phyloP scores from a whole-genome alignment of 305 asterid genomes.

The Fraxinus sp. region DNA sequence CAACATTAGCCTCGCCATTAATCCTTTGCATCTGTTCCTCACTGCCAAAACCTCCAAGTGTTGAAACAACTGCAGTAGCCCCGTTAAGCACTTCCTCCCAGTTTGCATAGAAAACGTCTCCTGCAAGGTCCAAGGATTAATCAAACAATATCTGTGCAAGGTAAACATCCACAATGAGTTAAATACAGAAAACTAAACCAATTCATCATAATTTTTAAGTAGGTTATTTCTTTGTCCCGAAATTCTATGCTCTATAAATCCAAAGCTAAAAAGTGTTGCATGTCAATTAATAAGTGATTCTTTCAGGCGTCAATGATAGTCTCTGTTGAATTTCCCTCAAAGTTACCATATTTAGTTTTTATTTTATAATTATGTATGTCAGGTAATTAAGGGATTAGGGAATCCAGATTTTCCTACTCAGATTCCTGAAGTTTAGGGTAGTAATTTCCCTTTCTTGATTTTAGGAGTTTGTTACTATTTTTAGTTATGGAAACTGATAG shows the following conservation, averaged over 20 bases:
- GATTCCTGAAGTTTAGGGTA: too few relatives aligned
- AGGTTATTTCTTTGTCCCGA: neutral
- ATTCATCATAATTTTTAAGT: neutral
- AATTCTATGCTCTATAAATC: neutral
- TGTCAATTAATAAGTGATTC: neutral
- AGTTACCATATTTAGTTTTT: too few relatives aligned
- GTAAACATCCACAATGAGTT: neutral
- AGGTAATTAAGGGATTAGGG: too few relatives aligned
- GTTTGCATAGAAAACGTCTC: slow-evolving; percentile 86
- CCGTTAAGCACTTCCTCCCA: slow-evolving; percentile 94
- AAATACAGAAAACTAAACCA: neutral
- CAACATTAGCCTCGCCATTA: slow-evolving; percentile 91
- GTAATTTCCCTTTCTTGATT: too few relatives aligned
- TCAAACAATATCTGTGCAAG: neutral
- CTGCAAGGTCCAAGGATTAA: slow-evolving; percentile 40
- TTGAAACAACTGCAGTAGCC: slow-evolving; percentile 89
- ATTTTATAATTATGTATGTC: too few relatives aligned
- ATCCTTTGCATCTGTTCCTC: slow-evolving; percentile 93
- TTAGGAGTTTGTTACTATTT: too few relatives aligned
- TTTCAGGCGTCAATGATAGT: neutral
- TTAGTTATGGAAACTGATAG: too few relatives aligned
- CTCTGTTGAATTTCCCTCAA: neutral
- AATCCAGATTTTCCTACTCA: too few relatives aligned
- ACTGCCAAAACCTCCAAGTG: slow-evolving; percentile 94
- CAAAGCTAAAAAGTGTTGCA: neutral